A percentile compares a stretch with the other conserved stretches of the same genome.
These are phyloP conservation scores for Pluteus cervinus DNA, from an alignment of 768 basidiomycete species.

Conservation along the genomic window DNA sequence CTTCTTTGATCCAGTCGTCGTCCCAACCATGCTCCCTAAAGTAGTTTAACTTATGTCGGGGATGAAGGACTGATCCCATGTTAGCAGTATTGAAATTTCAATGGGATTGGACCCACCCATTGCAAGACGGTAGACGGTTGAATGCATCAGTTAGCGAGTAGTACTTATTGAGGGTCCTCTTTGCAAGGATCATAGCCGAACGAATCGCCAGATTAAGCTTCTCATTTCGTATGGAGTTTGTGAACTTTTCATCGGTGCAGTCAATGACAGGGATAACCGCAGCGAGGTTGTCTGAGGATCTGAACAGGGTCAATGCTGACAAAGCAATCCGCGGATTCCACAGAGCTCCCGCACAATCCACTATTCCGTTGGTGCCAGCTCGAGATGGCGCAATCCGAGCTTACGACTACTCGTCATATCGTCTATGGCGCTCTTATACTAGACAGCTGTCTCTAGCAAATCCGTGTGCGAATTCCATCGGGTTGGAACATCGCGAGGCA, in stretches of 20 bases:
- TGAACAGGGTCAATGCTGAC: conserved; percentile 15
- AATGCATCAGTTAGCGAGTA: not conserved
- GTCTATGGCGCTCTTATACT: not conserved
- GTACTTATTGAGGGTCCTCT: not conserved
- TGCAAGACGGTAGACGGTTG: not conserved
- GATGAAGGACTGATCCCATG: not conserved
- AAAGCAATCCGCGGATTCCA: conserved; percentile 18
- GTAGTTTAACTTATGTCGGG: not conserved
- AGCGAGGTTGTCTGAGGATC: not conserved
- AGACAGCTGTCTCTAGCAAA: conserved; percentile 17
- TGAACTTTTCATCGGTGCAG: conserved; percentile 5
- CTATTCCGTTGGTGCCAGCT: conserved; percentile 13
- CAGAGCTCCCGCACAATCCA: conserved; percentile 16
- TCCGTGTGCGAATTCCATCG: conserved; percentile 18
- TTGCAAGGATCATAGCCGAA: not conserved
- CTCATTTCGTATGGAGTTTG: not conserved
- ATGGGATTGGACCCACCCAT: not conserved
- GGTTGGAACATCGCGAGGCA: conserved; percentile 25
- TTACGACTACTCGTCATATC: not conserved
- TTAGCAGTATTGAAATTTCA: not conserved
- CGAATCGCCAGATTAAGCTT: conserved; percentile 2
- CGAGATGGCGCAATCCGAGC: conserved; percentile 3
- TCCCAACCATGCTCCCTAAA: not conserved
- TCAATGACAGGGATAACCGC: conserved; percentile 7
- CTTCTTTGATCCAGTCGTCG: conserved; percentile 4